Conservation (phyloP, 73 alveolate genomes). For the Blepharisma japonicum region DNA sequence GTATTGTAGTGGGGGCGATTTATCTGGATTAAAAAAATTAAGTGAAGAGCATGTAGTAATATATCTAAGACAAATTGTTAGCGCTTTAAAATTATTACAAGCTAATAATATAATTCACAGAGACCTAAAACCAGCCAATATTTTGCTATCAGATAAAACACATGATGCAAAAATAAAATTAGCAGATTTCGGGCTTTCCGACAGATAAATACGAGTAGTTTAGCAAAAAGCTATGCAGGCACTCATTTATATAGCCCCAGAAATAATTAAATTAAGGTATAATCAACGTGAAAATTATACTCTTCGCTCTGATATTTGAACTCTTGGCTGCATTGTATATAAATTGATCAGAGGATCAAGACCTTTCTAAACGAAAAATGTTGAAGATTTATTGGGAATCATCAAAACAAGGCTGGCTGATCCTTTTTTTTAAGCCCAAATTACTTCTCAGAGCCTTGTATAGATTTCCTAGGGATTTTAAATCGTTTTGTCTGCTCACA, state of each 20-base stretch:
- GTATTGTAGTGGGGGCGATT: conserved; percentile 86
- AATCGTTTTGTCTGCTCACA: too few relatives aligned
- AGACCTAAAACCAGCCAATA: conserved; percentile 75
- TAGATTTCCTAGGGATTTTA: background rate
- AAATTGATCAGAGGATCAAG: conserved; percentile 43
- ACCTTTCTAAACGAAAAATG: conserved; percentile 42
- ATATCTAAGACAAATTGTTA: conserved; percentile 56
- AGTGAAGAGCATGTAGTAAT: conserved; percentile 68
- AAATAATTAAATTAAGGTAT: conserved; percentile 35
- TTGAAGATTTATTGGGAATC: background rate
- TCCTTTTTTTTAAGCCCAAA: background rate
- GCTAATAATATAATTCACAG: conserved; percentile 67
- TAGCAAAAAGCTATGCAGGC: conserved; percentile 57
- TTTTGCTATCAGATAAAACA: conserved; percentile 55
- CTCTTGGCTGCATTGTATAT: conserved; percentile 7
- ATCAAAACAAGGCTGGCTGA: background rate
- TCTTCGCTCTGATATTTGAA: conserved; percentile 22
- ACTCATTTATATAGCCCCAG: conserved; percentile 68
- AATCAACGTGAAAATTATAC: too few relatives aligned
- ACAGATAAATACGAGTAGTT: conserved; percentile 39
- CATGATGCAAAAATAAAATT: conserved; percentile 52
- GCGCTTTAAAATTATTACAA: conserved; percentile 76
- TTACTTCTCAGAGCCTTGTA: background rate
- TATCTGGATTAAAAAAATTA: conserved; percentile 66
- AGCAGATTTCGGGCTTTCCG: conserved; percentile 69